Conservation (phyloP, 2,329 filamentous ascomycete species). For the Aspergillus sp. region DNA sequence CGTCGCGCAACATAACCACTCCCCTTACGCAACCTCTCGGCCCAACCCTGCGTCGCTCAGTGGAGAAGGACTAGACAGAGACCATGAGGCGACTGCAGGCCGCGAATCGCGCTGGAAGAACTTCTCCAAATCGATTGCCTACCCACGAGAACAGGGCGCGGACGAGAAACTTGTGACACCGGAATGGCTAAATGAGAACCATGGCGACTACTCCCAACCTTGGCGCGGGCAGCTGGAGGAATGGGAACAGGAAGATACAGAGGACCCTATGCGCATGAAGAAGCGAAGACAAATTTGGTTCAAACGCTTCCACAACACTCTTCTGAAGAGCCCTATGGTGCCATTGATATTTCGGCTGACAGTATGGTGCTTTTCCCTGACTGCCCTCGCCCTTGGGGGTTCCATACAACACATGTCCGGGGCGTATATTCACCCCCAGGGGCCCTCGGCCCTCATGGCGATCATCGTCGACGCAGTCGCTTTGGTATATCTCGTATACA, state of each 20-base stretch:
- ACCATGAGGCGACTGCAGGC: constrained; percentile 2
- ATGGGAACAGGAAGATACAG: constrained; percentile 47
- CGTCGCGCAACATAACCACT: constrained; percentile 47
- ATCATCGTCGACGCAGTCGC: constrained; percentile 86
- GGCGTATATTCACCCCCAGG: constrained; percentile 52
- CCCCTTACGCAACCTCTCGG: constrained; percentile 31
- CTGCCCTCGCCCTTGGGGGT: constrained; percentile 74
- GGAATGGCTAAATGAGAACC: constrained; percentile 46
- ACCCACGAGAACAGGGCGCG: constrained; percentile 34
- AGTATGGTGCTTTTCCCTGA: constrained; percentile 77
- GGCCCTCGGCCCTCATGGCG: constrained; percentile 79
- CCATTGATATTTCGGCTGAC: constrained; percentile 79
- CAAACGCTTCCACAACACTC: constrained; percentile 63
- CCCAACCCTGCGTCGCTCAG: constrained; percentile 12
- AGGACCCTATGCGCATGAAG: constrained; percentile 49
- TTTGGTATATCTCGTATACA: constrained; percentile 85
- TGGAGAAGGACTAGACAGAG: constrained; percentile 8
- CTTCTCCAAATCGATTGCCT: constrained; percentile 43
- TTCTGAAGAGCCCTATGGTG: constrained; percentile 79
- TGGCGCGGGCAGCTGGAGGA: constrained; percentile 51
- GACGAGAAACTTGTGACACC: constrained; percentile 42
- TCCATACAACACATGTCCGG: constrained; percentile 66
- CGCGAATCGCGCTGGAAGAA: constrained; percentile 48
- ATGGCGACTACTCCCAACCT: constrained; percentile 44
- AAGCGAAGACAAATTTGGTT: constrained; percentile 52